Base-by-base conservation (phyloP, 148 eudicot genomes). In the Nyssa sinensis region DNA sequence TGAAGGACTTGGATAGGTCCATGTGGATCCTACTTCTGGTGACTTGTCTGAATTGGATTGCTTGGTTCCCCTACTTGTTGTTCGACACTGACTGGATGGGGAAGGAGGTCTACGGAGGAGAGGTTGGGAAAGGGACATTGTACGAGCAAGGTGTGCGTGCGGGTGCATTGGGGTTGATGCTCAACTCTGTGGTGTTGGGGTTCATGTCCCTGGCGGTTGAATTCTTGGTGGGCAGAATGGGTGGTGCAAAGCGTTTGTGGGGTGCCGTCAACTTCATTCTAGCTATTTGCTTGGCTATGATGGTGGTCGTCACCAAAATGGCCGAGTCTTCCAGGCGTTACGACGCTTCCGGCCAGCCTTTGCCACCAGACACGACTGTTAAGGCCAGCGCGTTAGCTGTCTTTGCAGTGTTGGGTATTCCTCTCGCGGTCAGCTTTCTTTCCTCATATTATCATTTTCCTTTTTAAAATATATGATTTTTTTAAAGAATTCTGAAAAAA, bases 61-160 rank as follows among this genome's bases (percentile, higher is more conserved):
- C 88, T 0, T 92, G 94, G 94, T 92, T 90, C 66, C 90, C 97
- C 0, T 92, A 90, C 75, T 29, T 88, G 33, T 78, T 86, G 82
- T 92, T 74, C 70, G 88, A 90, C 69, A 92, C 97, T 13, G 97
- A 92, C 65, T 92, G 97, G 97, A 90, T 90, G 77, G 95, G 93
- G 2, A 77, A 58, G 21, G 97, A 92, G 78, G 84, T 92, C 7
- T 92, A 80, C 59, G 97, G 97, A 1, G 97, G 97, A 9, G 28
- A 70, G 4, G 79, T 79, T 1, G 82, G 39, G 0, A 75, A 77
- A 6, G 76, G 63, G 25, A 79, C 12, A 30, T 29, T 81, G 41
- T 91, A 87, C 62, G 86, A 86, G 35, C 74, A 32, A 28, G 98
- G 98, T 4, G 98, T 94, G 0, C 74, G 87, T 9, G 79, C 83